Conservation (phyloP, 2,329 filamentous ascomycete genomes). For the Colletotrichum caudatum region DNA sequence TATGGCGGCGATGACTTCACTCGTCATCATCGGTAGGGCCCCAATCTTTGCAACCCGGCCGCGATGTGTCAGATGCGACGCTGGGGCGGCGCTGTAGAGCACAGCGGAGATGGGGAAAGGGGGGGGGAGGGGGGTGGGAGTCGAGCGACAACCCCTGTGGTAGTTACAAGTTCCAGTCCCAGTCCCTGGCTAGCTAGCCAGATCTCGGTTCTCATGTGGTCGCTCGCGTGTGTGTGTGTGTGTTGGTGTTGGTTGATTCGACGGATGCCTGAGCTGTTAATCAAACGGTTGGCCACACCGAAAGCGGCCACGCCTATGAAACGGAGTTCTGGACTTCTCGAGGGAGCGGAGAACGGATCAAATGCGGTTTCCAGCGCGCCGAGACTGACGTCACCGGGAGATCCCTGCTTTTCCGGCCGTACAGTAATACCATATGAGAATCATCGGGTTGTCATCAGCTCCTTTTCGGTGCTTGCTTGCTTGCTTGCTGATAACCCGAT, state of each 20-base stretch:
- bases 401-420: neutral
- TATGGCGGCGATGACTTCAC: constrained; percentile 41
- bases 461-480: no score
- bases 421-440: no score
- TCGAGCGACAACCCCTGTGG: constrained; percentile 4
- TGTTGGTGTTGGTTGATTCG: constrained; percentile 7
- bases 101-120: neutral
- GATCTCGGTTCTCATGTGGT: constrained; percentile 3
- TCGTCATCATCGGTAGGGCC: constrained; percentile 36
- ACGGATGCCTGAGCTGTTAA: constrained; percentile 1
- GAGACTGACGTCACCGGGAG: constrained; percentile 32
- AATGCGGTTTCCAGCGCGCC: constrained; percentile 20
- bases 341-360: constrained; percentile 15
- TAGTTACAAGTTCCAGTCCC: constrained; percentile 2
- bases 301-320: constrained; percentile 8
- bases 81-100: neutral
- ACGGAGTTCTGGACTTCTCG: neutral
- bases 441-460: neutral
- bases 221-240: constrained; percentile 16
- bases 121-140: neutral
- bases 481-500: neutral
- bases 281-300: constrained; percentile 13
- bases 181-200: neutral
- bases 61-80: constrained; percentile 16
- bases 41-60: constrained; percentile 16